These are phyloP conservation scores for Fusarium mangiferae DNA, from an alignment of 2,329 filamentous ascomycete genomes.

Conservation along the genomic window DNA sequence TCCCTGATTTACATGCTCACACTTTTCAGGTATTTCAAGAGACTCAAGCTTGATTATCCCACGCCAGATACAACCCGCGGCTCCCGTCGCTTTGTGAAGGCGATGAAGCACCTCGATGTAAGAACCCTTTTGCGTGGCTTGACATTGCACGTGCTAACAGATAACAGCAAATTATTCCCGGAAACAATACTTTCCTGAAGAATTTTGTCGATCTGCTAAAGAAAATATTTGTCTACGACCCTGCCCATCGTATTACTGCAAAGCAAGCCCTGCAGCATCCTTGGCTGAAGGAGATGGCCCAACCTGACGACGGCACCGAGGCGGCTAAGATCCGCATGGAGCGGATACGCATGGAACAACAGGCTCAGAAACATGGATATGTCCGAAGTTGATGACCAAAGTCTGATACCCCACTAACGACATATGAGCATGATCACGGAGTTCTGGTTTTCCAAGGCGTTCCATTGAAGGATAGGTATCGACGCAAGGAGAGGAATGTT, in stretches of 20 bases:
- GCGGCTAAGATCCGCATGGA: conserved; percentile 71
- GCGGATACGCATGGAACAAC: conserved; percentile 57
- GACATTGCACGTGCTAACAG: conserved; percentile 2
- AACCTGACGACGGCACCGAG: conserved; percentile 74
- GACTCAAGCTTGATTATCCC: conserved; percentile 73
- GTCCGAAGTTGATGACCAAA: conserved; percentile 39
- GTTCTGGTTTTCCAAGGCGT: conserved; percentile 43
- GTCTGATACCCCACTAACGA: conserved; percentile 42
- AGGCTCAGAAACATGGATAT: conserved; percentile 43
- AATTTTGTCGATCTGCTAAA: conserved; percentile 72
- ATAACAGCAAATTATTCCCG: conserved; percentile 71
- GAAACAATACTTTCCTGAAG: conserved; percentile 66
- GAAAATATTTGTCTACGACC: conserved; percentile 77
- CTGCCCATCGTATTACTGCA: conserved; percentile 71
- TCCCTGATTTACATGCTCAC: conserved; percentile 40
- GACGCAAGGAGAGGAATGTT: conserved; percentile 25
- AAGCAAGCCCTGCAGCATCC: conserved; percentile 73
- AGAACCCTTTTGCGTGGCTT: conserved; percentile 34
- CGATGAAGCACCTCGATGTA: conserved; percentile 76
- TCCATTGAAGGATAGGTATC: conserved; percentile 38
- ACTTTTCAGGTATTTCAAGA: conserved; percentile 70
- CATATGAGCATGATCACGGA: conserved; percentile 49
- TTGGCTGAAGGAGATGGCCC: conserved; percentile 73
- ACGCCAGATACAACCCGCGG: conserved; percentile 71
- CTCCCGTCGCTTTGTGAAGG: conserved; percentile 73